phyloP scores from a whole-genome alignment of 163 green algal species.

The Chlorella variabilis region DNA sequence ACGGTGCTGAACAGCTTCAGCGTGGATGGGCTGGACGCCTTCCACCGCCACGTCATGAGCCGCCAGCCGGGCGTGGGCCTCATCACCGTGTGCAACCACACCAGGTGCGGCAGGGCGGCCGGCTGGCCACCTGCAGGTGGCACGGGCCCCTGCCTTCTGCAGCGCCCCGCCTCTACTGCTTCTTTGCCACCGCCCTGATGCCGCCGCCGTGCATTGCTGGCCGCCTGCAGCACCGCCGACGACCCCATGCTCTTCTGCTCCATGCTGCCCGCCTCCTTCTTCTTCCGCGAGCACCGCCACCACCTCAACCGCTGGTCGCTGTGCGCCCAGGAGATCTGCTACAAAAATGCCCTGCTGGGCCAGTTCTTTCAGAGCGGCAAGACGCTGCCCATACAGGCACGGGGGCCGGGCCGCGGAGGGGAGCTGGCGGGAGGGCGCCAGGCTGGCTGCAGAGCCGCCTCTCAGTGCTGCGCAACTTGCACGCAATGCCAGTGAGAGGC shows the following conservation, averaged over 20 bases:
- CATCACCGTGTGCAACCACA: constrained; percentile 91
- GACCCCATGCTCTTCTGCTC: constrained; percentile 81
- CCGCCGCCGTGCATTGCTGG: too few species aligned
- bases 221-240: constrained; percentile 80
- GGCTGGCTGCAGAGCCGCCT: too few species aligned
- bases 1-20: constrained; percentile 71
- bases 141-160: not conserved
- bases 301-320: constrained; percentile 78
- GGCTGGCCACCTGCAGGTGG: not conserved
- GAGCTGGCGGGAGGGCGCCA: too few species aligned
- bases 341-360: constrained; percentile 66
- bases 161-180: not conserved
- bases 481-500: too few species aligned
- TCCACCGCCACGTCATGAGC: constrained; percentile 55
- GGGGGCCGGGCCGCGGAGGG: not conserved
- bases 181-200: not conserved
- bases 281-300: constrained; percentile 74
- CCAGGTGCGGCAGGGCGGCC: constrained; percentile 56
- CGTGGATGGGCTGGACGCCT: constrained; percentile 57
- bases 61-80: constrained; percentile 61
- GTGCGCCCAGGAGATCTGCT: constrained; percentile 90
- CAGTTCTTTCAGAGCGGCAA: constrained; percentile 92
- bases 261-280: constrained; percentile 78
- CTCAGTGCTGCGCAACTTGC: too few species aligned
- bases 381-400: constrained; percentile 80